A percentile compares a stretch with the other conserved stretches of the same genome.
These are phyloP conservation scores for Hypomontagnella monticulosa DNA, from an alignment of 495 filamentous ascomycete genomes.

Conservation along the genomic window DNA sequence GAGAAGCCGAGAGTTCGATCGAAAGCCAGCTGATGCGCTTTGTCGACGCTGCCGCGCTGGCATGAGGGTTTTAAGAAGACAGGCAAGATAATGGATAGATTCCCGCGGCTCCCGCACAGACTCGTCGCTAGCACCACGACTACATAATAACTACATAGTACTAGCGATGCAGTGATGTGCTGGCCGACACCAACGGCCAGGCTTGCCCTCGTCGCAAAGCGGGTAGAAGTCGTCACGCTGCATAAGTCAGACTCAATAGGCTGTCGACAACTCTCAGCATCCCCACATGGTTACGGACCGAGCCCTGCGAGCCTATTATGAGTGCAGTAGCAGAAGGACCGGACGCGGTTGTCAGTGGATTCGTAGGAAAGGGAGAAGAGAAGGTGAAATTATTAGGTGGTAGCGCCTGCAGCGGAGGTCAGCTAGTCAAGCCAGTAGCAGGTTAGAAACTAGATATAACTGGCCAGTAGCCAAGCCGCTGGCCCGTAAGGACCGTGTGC, in stretches of 20 bases:
- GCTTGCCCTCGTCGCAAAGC: constrained; percentile 5
- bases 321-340: constrained; percentile 32
- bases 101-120: constrained; percentile 36
- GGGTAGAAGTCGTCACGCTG: constrained; percentile 30
- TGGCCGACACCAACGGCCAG: constrained; percentile 33
- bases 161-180: constrained; percentile 41
- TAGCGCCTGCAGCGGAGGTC: constrained; percentile 12
- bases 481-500: background rate
- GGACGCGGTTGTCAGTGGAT: constrained; percentile 31
- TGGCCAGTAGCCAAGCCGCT: background rate
- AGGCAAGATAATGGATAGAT: constrained; percentile 18
- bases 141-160: background rate
- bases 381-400: constrained; percentile 32
- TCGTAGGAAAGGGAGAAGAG: constrained; percentile 9
- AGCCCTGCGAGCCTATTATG: constrained; percentile 39
- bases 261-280: constrained; percentile 35
- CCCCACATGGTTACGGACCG: constrained; percentile 40
- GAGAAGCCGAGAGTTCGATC: constrained; percentile 13
- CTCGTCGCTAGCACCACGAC: background rate
- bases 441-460: background rate
- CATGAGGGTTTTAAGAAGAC: constrained; percentile 35
- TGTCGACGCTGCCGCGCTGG: constrained; percentile 24
- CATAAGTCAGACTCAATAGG: constrained; percentile 41
- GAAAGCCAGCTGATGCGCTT: constrained; percentile 20
- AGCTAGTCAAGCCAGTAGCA: constrained; percentile 9